Percentiles rank a stretch among this genome's conserved stretches.
Conservation (phyloP, 2,329 filamentous ascomycete species). For the Hypoxylon sp. region DNA sequence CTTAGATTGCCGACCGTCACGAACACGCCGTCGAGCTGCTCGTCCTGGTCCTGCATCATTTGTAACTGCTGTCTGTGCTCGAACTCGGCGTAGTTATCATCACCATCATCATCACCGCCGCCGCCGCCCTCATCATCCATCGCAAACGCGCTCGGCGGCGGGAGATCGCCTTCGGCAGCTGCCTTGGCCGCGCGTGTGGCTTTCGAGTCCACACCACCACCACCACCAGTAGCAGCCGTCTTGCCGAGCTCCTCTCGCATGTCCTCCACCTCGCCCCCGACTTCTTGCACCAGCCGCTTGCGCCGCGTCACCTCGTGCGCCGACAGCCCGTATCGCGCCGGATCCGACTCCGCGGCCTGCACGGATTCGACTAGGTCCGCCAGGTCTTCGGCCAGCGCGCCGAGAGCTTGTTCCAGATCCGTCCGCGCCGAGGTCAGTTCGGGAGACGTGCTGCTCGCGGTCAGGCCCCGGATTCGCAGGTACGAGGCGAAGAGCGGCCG, state of each 20-base stretch:
- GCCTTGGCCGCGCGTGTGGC: constrained; percentile 45
- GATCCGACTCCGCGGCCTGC: constrained; percentile 85
- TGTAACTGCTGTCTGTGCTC: constrained; percentile 91
- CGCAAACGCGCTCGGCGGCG: constrained; percentile 65
- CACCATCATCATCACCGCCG: constrained; percentile 51
- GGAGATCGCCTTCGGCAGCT: constrained; percentile 55
- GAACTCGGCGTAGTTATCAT: constrained; percentile 80
- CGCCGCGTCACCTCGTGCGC: constrained; percentile 82
- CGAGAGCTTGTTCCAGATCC: constrained; percentile 72
- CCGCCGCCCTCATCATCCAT: constrained; percentile 59
- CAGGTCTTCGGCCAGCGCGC: constrained; percentile 81
- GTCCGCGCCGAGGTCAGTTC: constrained; percentile 82
- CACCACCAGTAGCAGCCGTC: constrained; percentile 49
- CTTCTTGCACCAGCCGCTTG: constrained; percentile 83
- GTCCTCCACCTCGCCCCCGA: constrained; percentile 86
- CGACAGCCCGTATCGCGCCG: constrained; percentile 86
- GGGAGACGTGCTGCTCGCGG: constrained; percentile 69
- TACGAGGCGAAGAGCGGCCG: constrained; percentile 93
- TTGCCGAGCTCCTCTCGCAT: constrained; percentile 85
- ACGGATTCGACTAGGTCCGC: constrained; percentile 89
- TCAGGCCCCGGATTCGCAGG: constrained; percentile 89
- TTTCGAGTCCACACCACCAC: constrained; percentile 15
- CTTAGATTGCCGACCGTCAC: constrained; percentile 90
- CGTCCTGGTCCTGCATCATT: constrained; percentile 94
- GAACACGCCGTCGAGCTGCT: constrained; percentile 91